Percentiles rank a stretch among this genome's conserved stretches.
Evolutionary conservation across 352 stramenopile genomes (phyloP).

Genomic region (Pythium brachiatum): DNA sequence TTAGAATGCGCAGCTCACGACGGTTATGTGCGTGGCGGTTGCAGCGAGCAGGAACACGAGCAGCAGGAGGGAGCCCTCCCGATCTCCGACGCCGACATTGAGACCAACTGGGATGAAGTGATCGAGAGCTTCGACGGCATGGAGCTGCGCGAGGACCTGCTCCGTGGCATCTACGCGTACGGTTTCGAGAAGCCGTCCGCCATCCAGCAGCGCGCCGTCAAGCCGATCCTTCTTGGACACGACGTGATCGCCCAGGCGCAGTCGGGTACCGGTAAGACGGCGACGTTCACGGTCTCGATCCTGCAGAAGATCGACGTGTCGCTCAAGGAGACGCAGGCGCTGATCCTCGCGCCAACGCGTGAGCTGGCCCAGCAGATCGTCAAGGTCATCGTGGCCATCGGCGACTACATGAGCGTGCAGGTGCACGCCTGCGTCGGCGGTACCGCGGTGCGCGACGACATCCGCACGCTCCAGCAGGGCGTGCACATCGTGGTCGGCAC

Average conservation of each 20-base stretch:
- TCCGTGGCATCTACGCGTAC: slow-evolving; percentile 99
- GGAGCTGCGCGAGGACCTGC: slow-evolving; percentile 97
- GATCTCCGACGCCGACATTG: slow-evolving; percentile 92
- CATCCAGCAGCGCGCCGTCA: slow-evolving; percentile 99
- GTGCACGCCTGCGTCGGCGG: slow-evolving; percentile 98
- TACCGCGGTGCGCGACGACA: slow-evolving; percentile 98
- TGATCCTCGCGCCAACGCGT: slow-evolving; percentile 99
- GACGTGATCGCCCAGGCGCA: slow-evolving; percentile 99
- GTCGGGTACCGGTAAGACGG: slow-evolving; percentile 99
- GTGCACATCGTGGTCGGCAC: slow-evolving; percentile 99
- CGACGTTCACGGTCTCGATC: slow-evolving; percentile 98
- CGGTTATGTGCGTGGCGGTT: not conserved
- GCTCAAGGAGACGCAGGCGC: slow-evolving; percentile 95
- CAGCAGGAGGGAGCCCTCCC: slow-evolving; percentile 72
- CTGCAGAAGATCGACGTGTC: slow-evolving; percentile 96
- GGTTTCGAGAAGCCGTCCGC: slow-evolving; percentile 99
- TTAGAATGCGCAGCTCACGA: slow-evolving; percentile 1
- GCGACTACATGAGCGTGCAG: slow-evolving; percentile 96
- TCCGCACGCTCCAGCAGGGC: slow-evolving; percentile 96
- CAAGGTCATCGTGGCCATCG: slow-evolving; percentile 95
- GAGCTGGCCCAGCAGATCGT: slow-evolving; percentile 99
- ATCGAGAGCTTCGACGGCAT: slow-evolving; percentile 99
- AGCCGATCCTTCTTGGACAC: slow-evolving; percentile 96
- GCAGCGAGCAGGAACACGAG: slow-evolving; percentile 45
- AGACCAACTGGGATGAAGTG: slow-evolving; percentile 98